Base-by-base conservation (phyloP, 768 basidiomycete species). In the Boletus vinaceobasis region DNA sequence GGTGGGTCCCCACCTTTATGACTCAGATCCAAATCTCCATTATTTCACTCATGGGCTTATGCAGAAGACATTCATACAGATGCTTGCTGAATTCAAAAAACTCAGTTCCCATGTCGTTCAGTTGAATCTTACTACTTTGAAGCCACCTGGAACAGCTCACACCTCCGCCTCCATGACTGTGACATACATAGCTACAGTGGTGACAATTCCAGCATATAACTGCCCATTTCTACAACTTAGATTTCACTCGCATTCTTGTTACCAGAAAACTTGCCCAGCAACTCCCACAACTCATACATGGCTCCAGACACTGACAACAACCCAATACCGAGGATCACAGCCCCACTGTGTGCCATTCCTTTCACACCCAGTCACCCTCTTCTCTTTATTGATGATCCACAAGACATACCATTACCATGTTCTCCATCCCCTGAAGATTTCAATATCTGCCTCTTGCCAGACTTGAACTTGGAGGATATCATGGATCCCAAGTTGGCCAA, bases 61-160 rank as follows among this genome's bases (percentile, higher is more conserved):
- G 97, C 85, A 91, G 56, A 98, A 99, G 76, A 94, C 91, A 0
- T 98, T 98, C 74, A 90, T 97, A 53, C 97, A 98, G 72, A 79
- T 99, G 59, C 79, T 98, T 21, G 95, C 96, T 13, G 97, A 99
- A 70, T 95, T 98, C 75, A 93, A 90, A 63, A 83, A 97, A 17
- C 79, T 99, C 1, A 97, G 97, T 1, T 95, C 94, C 0, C 86
- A 90, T 51, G 86, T 98, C 53, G 82, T 94, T 98, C 70, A 86
- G 89, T 56, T 83, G 85, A 10, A 86, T 99, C 84, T 99, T 36
- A 86, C 95, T 13, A 99, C 97, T 0, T 89, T 90, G 31, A 98
- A 98, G 70, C 96, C 97, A 10, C 93, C 96, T 0, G 93, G 93
- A 21, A 93, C 91, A 6, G 96, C 97, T 0, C 83, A 88, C 64